phyloP scores from a whole-genome alignment of 148 eudicot genomes.

The Vaccinium myrtillus region DNA sequence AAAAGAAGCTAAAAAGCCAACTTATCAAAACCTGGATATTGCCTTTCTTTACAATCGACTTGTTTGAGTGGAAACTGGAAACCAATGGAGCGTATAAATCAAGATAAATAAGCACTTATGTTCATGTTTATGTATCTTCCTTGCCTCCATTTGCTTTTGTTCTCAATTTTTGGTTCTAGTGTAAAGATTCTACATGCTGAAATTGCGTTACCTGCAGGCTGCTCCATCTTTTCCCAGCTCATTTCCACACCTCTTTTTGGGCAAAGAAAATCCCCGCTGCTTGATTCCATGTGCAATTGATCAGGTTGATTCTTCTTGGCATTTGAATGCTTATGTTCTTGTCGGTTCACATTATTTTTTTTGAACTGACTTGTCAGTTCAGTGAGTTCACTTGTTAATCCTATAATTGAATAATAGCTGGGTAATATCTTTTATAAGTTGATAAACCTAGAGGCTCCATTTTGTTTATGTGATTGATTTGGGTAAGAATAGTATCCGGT shows the following conservation, averaged over 20 bases:
- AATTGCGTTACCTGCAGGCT: slow-evolving; percentile 54
- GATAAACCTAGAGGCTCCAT: neutral
- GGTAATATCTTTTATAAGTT: neutral
- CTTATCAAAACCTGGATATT: too few relatives aligned
- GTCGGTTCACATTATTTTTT: neutral
- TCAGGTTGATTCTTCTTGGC: slow-evolving; percentile 56
- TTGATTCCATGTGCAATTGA: slow-evolving; percentile 98
- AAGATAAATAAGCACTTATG: neutral
- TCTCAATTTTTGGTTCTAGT: neutral
- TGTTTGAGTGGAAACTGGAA: too few relatives aligned
- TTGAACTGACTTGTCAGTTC: neutral
- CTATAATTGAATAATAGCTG: neutral
- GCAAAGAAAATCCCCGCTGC: slow-evolving; percentile 74
- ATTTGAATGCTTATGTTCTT: neutral
- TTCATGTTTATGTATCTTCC: neutral
- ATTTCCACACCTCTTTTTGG: slow-evolving; percentile 85
- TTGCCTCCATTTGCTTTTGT: neutral
- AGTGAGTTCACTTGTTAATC: neutral
- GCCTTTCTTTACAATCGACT: too few relatives aligned
- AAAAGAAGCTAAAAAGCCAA: too few relatives aligned
- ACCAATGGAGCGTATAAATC: neutral
- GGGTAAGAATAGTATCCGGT: neutral
- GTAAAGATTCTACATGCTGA: neutral
- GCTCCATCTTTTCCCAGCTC: slow-evolving; percentile 96
- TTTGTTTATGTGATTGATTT: slow-evolving; percentile 6